Conservation (phyloP, 306 rosid genomes). For the Betula pendula region DNA sequence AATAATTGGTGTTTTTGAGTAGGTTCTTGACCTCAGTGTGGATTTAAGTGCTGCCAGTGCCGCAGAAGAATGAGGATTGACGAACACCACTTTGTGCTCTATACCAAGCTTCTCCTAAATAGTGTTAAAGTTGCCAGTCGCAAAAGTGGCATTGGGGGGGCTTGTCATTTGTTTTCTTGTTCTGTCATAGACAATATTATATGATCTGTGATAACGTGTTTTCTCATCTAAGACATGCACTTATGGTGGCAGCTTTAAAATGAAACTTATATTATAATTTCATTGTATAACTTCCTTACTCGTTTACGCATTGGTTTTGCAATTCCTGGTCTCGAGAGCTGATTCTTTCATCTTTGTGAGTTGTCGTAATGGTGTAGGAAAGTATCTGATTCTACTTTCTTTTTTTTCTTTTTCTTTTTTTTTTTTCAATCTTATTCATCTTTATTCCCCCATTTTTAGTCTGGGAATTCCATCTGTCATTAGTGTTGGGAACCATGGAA, state of each 20-base stretch:
- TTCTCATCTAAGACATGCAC: not conserved
- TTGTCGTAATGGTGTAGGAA: no score
- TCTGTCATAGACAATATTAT: not conserved
- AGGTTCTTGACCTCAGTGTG: constrained; percentile 88
- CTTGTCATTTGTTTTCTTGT: not conserved
- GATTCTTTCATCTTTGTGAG: not conserved
- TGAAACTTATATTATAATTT: no score
- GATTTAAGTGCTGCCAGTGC: constrained; percentile 98
- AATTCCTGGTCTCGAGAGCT: not conserved
- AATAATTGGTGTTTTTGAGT: constrained; percentile 20
- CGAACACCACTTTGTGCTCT: constrained; percentile 3
- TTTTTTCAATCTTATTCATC: not conserved
- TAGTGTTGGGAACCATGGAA: no score
- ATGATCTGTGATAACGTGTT: not conserved
- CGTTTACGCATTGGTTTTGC: not conserved
- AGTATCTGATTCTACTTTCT: no score
- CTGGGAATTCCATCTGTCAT: no score
- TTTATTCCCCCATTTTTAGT: no score
- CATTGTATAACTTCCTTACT: not conserved
- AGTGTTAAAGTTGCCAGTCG: not conserved
- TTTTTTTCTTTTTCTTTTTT: no score
- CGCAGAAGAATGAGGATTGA: constrained; percentile 71
- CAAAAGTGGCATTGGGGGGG: not conserved
- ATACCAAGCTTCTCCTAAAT: not conserved
- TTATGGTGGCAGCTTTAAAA: constrained; percentile 13